Conservation (phyloP, 2,329 filamentous ascomycete species). For the Cladosporium sp. region DNA sequence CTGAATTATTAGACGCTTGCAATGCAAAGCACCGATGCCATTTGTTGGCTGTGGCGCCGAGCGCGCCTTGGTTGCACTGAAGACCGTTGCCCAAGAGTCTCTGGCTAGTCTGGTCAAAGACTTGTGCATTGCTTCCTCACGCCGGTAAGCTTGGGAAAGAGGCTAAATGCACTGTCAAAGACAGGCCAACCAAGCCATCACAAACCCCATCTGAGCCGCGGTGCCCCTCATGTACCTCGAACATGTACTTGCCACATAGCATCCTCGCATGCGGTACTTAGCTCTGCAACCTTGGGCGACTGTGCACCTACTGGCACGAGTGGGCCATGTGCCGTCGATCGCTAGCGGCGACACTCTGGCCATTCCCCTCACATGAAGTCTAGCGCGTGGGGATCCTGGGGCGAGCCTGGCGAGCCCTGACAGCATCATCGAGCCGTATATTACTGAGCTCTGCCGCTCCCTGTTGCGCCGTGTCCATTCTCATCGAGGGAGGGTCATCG, state of each 20-base stretch:
- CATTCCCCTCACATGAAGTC: constrained; percentile 10
- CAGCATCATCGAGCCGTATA: constrained; percentile 8
- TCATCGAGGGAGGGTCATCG: background rate
- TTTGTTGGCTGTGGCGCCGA: background rate
- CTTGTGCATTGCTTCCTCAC: background rate
- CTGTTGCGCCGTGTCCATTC: background rate
- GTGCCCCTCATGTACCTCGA: constrained; percentile 4
- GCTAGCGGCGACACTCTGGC: constrained; percentile 6
- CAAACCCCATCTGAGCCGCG: background rate
- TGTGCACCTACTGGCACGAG: constrained; percentile 9
- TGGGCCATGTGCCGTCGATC: constrained; percentile 12
- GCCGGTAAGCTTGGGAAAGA: constrained; percentile 8
- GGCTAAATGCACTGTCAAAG: constrained; percentile 1
- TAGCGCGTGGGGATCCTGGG: background rate
- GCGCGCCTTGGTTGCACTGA: background rate
- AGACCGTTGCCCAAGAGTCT: background rate
- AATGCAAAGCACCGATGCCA: too few relatives aligned
- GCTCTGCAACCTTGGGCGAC: constrained; percentile 5
- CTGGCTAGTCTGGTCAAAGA: background rate
- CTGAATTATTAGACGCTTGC: too few relatives aligned
- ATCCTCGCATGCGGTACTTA: background rate
- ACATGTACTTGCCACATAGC: background rate
- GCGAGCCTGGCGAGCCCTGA: background rate
- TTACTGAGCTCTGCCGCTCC: constrained; percentile 3
- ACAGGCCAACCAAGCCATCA: background rate